Conservation (phyloP, 2,329 filamentous ascomycete genomes). For the Pezicula radicicola region DNA sequence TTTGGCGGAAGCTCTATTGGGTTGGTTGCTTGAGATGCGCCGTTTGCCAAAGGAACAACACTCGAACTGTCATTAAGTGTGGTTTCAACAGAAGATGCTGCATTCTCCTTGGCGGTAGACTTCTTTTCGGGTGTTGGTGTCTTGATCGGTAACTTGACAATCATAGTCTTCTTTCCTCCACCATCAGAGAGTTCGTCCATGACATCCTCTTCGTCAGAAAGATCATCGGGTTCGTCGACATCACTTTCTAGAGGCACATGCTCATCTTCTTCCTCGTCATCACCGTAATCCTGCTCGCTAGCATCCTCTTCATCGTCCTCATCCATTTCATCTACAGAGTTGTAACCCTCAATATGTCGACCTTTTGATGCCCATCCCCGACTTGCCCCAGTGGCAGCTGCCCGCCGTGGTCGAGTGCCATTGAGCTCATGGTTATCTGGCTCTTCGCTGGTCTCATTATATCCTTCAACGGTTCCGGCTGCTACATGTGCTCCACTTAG, state of each 20-base stretch:
- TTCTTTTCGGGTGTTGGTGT: conserved; percentile 29
- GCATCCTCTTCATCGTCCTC: conserved; percentile 62
- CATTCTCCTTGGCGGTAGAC: conserved; percentile 19
- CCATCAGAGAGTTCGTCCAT: conserved; percentile 52
- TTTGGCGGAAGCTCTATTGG: conserved; percentile 9
- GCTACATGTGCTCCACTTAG: conserved; percentile 42
- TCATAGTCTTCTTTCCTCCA: conserved; percentile 55
- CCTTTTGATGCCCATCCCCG: conserved; percentile 31
- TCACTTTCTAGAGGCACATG: conserved; percentile 60
- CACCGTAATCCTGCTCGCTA: conserved; percentile 71
- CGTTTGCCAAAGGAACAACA: conserved; percentile 2
- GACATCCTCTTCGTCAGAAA: conserved; percentile 35
- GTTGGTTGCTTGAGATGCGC: conserved; percentile 4
- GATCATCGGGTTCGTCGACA: conserved; percentile 53
- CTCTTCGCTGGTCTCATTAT: conserved; percentile 40
- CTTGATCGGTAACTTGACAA: conserved; percentile 68
- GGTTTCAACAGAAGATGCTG: conserved; percentile 10
- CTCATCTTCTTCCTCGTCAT: conserved; percentile 69
- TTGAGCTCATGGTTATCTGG: conserved; percentile 36
- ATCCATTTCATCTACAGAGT: conserved; percentile 57
- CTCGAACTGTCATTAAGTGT: neutral
- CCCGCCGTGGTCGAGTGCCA: conserved; percentile 38
- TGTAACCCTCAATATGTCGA: conserved; percentile 48
- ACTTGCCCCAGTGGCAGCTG: conserved; percentile 12
- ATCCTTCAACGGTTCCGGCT: conserved; percentile 28